Evolutionary conservation across 2,329 filamentous ascomycete genomes (phyloP).

Genomic region (Metarhizium rileyi): DNA sequence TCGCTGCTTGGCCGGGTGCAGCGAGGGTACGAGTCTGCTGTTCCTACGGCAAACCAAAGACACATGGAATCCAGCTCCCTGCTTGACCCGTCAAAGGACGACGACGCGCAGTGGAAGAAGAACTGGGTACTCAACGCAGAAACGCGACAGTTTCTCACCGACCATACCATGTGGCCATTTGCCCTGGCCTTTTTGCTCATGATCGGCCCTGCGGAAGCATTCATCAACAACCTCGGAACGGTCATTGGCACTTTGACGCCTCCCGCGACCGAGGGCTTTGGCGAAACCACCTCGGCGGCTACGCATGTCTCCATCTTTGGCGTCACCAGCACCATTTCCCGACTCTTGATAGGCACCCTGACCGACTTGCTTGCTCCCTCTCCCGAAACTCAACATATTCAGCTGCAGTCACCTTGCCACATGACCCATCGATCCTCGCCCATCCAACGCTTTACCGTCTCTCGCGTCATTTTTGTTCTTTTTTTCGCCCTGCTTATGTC

Average conservation of each 20-base stretch:
- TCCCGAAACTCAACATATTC: conserved; percentile 49
- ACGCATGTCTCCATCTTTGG: conserved; percentile 93
- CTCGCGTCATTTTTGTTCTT: conserved; percentile 71
- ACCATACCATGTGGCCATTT: conserved; percentile 93
- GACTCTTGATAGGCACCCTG: conserved; percentile 79
- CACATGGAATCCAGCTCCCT: conserved; percentile 36
- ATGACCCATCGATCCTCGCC: conserved; percentile 10
- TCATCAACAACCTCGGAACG: conserved; percentile 94
- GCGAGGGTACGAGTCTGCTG: conserved; percentile 53
- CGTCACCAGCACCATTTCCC: conserved; percentile 79
- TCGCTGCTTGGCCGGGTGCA: conserved; percentile 54
- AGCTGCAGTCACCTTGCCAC: conserved; percentile 25
- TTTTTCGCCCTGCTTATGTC: conserved; percentile 65
- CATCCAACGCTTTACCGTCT: conserved; percentile 47
- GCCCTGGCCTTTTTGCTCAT: conserved; percentile 86
- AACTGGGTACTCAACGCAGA: conserved; percentile 86
- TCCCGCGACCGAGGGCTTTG: conserved; percentile 34
- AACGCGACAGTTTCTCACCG: conserved; percentile 72
- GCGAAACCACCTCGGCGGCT: conserved; percentile 51
- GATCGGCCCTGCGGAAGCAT: conserved; percentile 90
- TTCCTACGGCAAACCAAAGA: conserved; percentile 31
- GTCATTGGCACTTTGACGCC: conserved; percentile 79
- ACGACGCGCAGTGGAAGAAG: conserved; percentile 60
- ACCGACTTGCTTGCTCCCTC: conserved; percentile 76
- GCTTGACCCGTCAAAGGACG: conserved; percentile 30